Conservation (phyloP, 1,139 yeast genomes). For the Kodamaea sp. region DNA sequence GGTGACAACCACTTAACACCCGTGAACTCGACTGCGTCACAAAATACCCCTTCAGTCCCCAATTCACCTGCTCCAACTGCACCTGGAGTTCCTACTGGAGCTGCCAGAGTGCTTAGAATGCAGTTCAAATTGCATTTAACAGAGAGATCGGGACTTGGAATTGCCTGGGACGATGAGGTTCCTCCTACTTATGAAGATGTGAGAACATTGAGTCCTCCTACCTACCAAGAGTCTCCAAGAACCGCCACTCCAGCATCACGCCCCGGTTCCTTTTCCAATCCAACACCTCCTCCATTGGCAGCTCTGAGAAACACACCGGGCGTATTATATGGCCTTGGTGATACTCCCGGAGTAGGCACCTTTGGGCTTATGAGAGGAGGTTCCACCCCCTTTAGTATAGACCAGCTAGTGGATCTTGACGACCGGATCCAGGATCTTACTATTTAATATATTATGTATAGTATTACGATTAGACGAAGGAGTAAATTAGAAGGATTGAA, state of each 20-base stretch:
- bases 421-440: constrained; percentile 37
- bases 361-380: constrained; percentile 21
- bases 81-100: constrained; percentile 86
- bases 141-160: constrained; percentile 92
- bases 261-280: constrained; percentile 20
- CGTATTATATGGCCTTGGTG: constrained; percentile 48
- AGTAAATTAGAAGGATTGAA: too few relatives aligned
- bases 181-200: constrained; percentile 95
- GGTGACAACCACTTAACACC: constrained; percentile 17
- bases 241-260: constrained; percentile 21
- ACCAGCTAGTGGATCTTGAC: constrained; percentile 32
- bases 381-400: constrained; percentile 22
- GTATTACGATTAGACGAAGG: too few relatives aligned
- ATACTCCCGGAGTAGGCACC: constrained; percentile 34
- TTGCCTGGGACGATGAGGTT: constrained; percentile 98
- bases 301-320: constrained; percentile 34
- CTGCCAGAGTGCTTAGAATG: constrained; percentile 93
- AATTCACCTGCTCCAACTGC: constrained; percentile 6
- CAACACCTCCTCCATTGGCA: constrained; percentile 16
- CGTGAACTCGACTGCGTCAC: constrained; percentile 13
- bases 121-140: constrained; percentile 80
- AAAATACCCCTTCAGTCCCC: constrained; percentile 6
- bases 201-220: constrained; percentile 81
- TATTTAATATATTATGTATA: too few relatives aligned
- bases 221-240: constrained; percentile 47